phyloP scores from a whole-genome alignment of 495 filamentous ascomycete species.

The Penicillium lagena region DNA sequence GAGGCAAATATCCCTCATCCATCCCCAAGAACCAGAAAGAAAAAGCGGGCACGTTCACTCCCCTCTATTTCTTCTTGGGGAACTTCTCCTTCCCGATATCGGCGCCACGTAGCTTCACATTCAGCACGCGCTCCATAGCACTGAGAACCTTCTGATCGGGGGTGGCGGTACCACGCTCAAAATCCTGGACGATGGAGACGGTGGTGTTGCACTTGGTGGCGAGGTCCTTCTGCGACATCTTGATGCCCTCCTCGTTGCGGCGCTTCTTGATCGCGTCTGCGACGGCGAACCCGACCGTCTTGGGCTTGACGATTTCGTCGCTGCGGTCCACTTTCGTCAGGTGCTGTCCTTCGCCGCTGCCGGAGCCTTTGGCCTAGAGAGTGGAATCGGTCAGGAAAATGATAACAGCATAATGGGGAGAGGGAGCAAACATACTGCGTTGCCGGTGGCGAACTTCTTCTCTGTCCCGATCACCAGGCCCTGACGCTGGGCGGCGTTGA shows the following conservation, averaged over 20 bases:
- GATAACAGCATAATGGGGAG: background rate
- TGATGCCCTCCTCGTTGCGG: constrained; percentile 63
- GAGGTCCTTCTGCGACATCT: constrained; percentile 96
- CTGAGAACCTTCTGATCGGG: constrained; percentile 81
- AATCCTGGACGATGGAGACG: constrained; percentile 68
- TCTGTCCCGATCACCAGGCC: constrained; percentile 77
- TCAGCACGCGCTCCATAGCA: constrained; percentile 76
- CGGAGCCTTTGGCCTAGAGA: constrained; percentile 48
- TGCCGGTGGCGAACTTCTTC: constrained; percentile 81
- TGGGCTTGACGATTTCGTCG: constrained; percentile 96
- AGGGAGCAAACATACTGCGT: constrained; percentile 57
- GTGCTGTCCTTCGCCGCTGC: constrained; percentile 77
- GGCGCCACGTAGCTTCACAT: constrained; percentile 73
- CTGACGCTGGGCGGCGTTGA: constrained; percentile 83
- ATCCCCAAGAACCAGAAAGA: constrained; percentile 14
- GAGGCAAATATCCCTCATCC: constrained; percentile 5
- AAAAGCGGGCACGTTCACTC: constrained; percentile 21
- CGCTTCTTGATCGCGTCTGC: constrained; percentile 74
- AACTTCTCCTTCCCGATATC: constrained; percentile 75
- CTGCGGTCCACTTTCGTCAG: constrained; percentile 96
- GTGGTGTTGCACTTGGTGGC: constrained; percentile 92
- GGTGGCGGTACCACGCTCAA: constrained; percentile 73
- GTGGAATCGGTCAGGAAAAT: background rate
- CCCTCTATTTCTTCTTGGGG: constrained; percentile 57
- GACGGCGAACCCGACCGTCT: constrained; percentile 75